Conservation (phyloP, 2,329 filamentous ascomycete species). For the Pestalotiopsis sp. region DNA sequence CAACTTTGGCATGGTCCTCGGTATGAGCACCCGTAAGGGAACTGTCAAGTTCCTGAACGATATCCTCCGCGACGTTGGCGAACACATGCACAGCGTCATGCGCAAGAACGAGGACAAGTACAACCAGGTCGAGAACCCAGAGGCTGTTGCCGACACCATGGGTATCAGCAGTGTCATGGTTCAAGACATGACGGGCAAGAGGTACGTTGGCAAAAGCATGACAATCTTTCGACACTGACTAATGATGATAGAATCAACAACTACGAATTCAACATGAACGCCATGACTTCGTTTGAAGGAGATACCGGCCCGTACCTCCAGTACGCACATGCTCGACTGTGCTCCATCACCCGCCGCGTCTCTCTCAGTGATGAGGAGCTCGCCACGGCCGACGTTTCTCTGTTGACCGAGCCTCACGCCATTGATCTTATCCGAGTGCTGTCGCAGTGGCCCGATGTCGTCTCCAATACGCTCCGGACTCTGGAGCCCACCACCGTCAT, state of each 20-base stretch:
- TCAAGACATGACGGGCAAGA: slow-evolving; percentile 96
- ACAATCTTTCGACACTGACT: not conserved
- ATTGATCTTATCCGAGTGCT: slow-evolving; percentile 70
- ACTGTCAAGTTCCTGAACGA: slow-evolving; percentile 65
- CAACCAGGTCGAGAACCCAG: slow-evolving; percentile 82
- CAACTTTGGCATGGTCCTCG: slow-evolving; percentile 74
- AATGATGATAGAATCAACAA: slow-evolving; percentile 40
- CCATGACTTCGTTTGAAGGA: slow-evolving; percentile 74
- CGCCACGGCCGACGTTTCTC: slow-evolving; percentile 55
- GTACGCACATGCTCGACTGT: slow-evolving; percentile 68
- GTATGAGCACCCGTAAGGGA: slow-evolving; percentile 71
- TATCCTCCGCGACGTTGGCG: slow-evolving; percentile 77
- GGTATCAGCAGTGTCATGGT: slow-evolving; percentile 97
- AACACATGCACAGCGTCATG: slow-evolving; percentile 99
- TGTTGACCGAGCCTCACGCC: slow-evolving; percentile 62
- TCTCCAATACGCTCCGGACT: slow-evolving; percentile 82
- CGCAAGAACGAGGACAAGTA: slow-evolving; percentile 89
- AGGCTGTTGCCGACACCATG: slow-evolving; percentile 79
- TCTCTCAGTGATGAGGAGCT: slow-evolving; percentile 40
- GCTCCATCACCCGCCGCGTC: slow-evolving; percentile 41
- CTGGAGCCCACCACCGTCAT: slow-evolving; percentile 73
- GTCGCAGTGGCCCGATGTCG: slow-evolving; percentile 84
- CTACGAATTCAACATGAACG: slow-evolving; percentile 69
- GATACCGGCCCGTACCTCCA: slow-evolving; percentile 76
- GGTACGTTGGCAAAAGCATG: slow-evolving; percentile 50